Evolutionary conservation across 2,329 filamentous ascomycete genomes (phyloP).

Genomic region (Metarhizium sp.): DNA sequence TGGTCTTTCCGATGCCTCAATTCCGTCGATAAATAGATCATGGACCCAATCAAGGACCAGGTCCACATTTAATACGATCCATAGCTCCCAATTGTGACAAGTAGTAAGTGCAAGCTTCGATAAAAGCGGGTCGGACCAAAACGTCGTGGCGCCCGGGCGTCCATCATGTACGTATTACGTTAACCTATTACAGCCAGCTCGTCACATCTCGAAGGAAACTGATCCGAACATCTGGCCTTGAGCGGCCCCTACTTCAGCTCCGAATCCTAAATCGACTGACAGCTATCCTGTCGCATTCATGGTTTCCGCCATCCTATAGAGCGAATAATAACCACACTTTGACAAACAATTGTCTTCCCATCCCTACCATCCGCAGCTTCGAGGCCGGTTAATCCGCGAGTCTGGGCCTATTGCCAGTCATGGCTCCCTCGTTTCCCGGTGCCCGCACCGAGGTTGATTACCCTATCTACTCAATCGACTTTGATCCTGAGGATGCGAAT

Average conservation of each 20-base stretch:
- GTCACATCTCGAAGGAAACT: background rate
- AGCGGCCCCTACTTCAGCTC: background rate
- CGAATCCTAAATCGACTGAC: background rate
- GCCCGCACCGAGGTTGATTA: conserved; percentile 65
- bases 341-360: background rate
- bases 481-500: conserved; percentile 69
- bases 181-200: background rate
- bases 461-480: conserved; percentile 80
- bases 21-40: too few relatives aligned
- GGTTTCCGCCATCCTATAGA: background rate
- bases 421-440: conserved; percentile 32
- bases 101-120: too few relatives aligned
- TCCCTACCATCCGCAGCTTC: background rate
- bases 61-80: too few relatives aligned
- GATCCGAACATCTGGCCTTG: background rate
- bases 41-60: too few relatives aligned
- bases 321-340: background rate
- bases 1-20: too few relatives aligned
- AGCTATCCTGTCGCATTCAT: background rate
- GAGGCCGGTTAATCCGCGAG: background rate
- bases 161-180: background rate
- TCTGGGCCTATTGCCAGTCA: conserved; percentile 9
- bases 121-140: too few relatives aligned
- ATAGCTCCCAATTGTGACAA: too few relatives aligned
- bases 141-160: too few relatives aligned